Percentiles rank a stretch among this genome's conserved stretches.
phyloP scores from a whole-genome alignment of 2,329 filamentous ascomycete genomes.

The Apiospora pterosperma region DNA sequence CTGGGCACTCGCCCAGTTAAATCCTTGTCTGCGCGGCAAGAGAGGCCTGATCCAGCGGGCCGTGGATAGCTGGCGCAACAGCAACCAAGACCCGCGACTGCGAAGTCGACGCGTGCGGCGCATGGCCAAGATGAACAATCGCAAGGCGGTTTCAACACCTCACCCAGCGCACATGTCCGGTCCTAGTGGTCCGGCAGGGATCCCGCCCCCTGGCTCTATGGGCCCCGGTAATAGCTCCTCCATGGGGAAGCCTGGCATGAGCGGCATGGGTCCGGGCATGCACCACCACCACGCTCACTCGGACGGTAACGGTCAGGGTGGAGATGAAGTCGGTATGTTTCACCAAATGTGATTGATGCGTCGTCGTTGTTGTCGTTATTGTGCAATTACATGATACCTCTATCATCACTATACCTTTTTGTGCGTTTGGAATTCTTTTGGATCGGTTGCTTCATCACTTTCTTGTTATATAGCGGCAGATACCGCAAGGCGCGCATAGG shows the following conservation, averaged over 20 bases:
- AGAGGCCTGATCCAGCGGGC: constrained; percentile 93
- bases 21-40: constrained; percentile 87
- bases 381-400: constrained; percentile 33
- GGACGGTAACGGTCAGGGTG: constrained; percentile 63
- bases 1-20: constrained; percentile 95
- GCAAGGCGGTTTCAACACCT: constrained; percentile 66
- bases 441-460: constrained; percentile 24
- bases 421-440: constrained; percentile 28
- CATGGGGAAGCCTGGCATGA: constrained; percentile 65
- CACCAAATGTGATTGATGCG: constrained; percentile 77
- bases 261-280: constrained; percentile 61
- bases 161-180: constrained; percentile 65
- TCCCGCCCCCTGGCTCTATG: constrained; percentile 64
- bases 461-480: constrained; percentile 32
- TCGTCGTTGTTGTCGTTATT: constrained; percentile 31
- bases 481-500: constrained; percentile 32
- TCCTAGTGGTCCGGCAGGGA: constrained; percentile 60
- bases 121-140: constrained; percentile 92
- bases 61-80: constrained; percentile 98
- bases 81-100: constrained; percentile 91
- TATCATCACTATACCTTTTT: constrained; percentile 17
- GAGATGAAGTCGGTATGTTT: constrained; percentile 97
- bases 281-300: constrained; percentile 74
- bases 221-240: constrained; percentile 47
- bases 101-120: constrained; percentile 88